Percentiles rank a stretch among this genome's conserved stretches.
phyloP scores from a whole-genome alignment of 768 basidiomycete species.

The Tremella yokohamensis region DNA sequence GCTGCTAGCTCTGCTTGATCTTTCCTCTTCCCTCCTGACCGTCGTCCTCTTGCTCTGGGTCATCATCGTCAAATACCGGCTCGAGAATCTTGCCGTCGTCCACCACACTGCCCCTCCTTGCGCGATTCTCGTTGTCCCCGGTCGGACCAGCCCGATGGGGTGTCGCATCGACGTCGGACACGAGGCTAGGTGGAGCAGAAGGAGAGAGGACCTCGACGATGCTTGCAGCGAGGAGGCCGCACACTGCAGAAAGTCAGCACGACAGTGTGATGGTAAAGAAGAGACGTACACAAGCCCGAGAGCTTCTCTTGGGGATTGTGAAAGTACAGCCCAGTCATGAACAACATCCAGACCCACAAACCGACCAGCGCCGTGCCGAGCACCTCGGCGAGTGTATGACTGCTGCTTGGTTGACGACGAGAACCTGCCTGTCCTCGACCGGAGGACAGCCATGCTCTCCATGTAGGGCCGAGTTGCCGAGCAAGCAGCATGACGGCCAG shows the following conservation, averaged over 20 bases:
- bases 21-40: neutral
- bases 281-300: slow-evolving; percentile 70
- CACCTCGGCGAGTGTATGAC: slow-evolving; percentile 15
- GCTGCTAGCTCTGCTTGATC: too few species aligned
- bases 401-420: neutral
- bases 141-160: too few species aligned
- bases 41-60: neutral
- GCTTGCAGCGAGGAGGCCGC: neutral
- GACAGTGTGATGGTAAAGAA: too few species aligned
- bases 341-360: slow-evolving; percentile 69
- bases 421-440: neutral
- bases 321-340: slow-evolving; percentile 84
- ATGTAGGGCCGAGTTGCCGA: slow-evolving; percentile 62
- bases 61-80: slow-evolving; percentile 12
- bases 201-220: slow-evolving; percentile 9
- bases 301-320: slow-evolving; percentile 84
- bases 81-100: slow-evolving; percentile 28
- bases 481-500: slow-evolving; percentile 72
- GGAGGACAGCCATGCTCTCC: slow-evolving; percentile 17
- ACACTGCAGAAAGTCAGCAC: neutral
- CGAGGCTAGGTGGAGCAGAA: neutral
- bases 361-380: slow-evolving; percentile 49
- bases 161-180: too few species aligned
- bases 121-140: slow-evolving; percentile 31
- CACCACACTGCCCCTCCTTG: slow-evolving; percentile 29